Evolutionary conservation across 2,329 filamentous ascomycete species (phyloP), one percentile per base, ranked within the genome.

Genomic region (Ophioceras dolichostomum): DNA sequence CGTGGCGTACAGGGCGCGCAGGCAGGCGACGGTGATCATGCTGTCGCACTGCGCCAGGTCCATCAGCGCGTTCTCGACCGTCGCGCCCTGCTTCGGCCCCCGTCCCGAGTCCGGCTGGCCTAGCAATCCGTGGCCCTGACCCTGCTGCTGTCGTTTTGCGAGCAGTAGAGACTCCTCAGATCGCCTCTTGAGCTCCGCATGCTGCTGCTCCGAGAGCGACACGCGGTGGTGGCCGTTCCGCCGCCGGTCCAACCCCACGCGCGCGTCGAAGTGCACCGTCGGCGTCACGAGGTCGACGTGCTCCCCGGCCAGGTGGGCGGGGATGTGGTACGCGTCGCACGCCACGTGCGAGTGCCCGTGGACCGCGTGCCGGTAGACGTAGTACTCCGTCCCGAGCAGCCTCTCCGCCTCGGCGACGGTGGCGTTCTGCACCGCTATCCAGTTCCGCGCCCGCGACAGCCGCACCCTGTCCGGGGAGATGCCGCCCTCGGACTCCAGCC

Each of bases 11-110:
- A 71, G 53, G 5, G 67, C 61, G 31, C 62, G 60, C 36, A 75
- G 59, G 45, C 74, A 79, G 30, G 62, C 61, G 0, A 72, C 70
- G 1, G 71, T 76, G 43, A 78, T 73, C 47, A 67, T 64, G 12
- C 55, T 52, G 45, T 70, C 65, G 48, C 75, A 79, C 37, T 60
- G 50, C 21, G 41, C 38, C 10, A 57, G 49, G 27, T 45, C 44
- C 42, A 55, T 48, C 29, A 56, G 43, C 2, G 54, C 53, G 34
- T 54, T 55, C 35, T 43, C 41, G 31, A 57, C 45, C 10, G 39
- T 36, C 10, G 43, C 49, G 19, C 54, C 53, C 40, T 57, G 48
- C 44, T 57, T 58, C 0, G 55, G 50, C 17, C 48, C 47, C 30
- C 47, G 48, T 9, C 46, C 46, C 16, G 46, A 44, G 2, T 39